Evolutionary conservation across 257 asterid genomes (phyloP), one percentile per base, ranked within the genome.

Genomic region (Thymus mandschuricus): DNA sequence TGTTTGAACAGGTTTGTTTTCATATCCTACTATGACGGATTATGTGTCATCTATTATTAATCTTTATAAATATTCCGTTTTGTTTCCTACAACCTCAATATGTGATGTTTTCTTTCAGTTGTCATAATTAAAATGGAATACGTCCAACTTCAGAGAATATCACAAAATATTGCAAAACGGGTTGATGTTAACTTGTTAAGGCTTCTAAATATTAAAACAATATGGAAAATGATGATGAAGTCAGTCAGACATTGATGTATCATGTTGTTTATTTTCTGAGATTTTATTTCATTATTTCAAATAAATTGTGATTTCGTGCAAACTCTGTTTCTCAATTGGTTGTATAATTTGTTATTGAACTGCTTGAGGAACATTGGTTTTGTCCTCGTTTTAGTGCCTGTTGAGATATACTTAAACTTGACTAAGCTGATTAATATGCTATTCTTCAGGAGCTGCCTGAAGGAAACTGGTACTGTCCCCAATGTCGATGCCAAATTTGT

Each of bases 391-490:
- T 27, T 69, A 48, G 43, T 51, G 66, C 75, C 60, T 35, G 64
- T 74, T 65, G 50, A 69, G 35, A 55, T 56, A 56, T 50, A 57
- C 46, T 71, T 21, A 10, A 21, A 57, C 48, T 41, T 48, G 77
- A 76, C 29, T 41, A 48, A 75, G 61, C 66, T 74, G 64, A 68
- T 70, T 54, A 43, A 51, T 67, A 60, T 74, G 55, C 71, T 72
- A 66, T 66, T 76, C 55, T 66, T 59, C 89, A 95, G 99, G 97
- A 92, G 67, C 82, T 95, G 68, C 98, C 98, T 55, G 98, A 92
- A 82, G 99, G 99, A 83, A 86, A 86, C 71, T 95, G 98, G 99
- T 95, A 89, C 69, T 95, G 99, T 72, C 87, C 92, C n/a, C 96
- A 89, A 68, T 95, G 99, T 81, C 85, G 96, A 58, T 95, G 99